A percentile compares a stretch with the other conserved stretches of the same genome.
Evolutionary conservation across 768 basidiomycete species (phyloP).

Genomic region (Mycena capillaripes): DNA sequence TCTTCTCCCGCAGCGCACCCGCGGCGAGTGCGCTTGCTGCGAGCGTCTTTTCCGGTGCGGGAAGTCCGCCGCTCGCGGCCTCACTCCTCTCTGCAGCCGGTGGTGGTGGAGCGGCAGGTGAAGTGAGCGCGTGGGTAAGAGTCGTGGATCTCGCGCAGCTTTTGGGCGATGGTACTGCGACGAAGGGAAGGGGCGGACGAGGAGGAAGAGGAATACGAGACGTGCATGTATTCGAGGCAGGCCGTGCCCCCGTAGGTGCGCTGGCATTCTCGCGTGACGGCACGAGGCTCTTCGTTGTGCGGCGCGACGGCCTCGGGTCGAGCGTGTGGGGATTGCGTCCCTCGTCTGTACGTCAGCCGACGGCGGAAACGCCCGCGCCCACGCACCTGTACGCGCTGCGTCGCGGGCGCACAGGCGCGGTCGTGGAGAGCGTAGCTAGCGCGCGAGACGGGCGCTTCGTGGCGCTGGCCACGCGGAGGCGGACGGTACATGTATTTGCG

Average conservation of each 20-base stretch:
- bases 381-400: constrained; percentile 28
- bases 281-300: neutral
- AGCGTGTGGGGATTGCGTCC: neutral
- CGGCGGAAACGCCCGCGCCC: neutral
- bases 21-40: neutral
- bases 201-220: neutral
- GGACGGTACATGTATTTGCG: constrained; percentile 52
- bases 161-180: neutral
- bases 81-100: neutral
- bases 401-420: constrained; percentile 34
- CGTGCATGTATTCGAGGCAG: neutral
- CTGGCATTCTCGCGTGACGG: neutral
- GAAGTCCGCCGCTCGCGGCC: neutral
- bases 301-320: neutral
- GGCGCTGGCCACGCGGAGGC: neutral
- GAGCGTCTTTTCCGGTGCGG: neutral
- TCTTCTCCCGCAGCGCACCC: constrained; percentile 33
- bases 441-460: constrained; percentile 20
- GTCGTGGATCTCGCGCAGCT: neutral
- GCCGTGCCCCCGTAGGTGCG: constrained; percentile 42
- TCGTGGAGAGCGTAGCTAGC: constrained; percentile 11
- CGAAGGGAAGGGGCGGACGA: no score
- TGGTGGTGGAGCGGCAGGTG: constrained; percentile 53
- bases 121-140: constrained; percentile 37
- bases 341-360: neutral